Percentiles rank a stretch among this genome's conserved stretches.
Evolutionary conservation across 768 basidiomycete species (phyloP).

Genomic region (Mycena belliarum): DNA sequence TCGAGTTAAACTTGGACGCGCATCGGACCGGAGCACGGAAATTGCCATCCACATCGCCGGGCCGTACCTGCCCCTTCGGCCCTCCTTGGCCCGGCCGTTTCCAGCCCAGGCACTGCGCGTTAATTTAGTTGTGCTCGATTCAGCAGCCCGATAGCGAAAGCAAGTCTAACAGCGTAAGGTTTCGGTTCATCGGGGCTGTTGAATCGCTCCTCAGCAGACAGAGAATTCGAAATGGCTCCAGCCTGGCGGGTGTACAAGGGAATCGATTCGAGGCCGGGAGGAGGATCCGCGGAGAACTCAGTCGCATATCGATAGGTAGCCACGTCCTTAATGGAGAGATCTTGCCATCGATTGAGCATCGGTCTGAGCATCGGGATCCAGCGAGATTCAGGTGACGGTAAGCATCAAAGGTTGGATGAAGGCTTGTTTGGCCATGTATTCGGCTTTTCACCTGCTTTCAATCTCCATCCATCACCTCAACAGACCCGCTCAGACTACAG

Average conservation of each 20-base stretch:
- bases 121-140: background rate
- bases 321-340: background rate
- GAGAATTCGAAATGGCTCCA: too few relatives aligned
- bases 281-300: background rate
- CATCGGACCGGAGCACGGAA: constrained; percentile 14
- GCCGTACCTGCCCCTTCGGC: constrained; percentile 2
- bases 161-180: background rate
- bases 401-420: background rate
- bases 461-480: background rate
- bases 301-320: constrained; percentile 10
- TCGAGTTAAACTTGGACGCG: constrained; percentile 12
- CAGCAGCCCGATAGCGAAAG: background rate
- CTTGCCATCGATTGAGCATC: constrained; percentile 8
- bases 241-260: too few relatives aligned
- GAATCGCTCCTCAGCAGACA: too few relatives aligned
- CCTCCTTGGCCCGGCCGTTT: background rate
- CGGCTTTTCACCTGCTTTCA: background rate
- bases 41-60: constrained; percentile 2
- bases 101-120: background rate
- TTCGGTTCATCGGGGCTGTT: background rate
- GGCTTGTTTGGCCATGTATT: background rate
- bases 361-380: too few relatives aligned
- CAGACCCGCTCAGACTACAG: too few relatives aligned
- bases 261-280: too few relatives aligned
- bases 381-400: too few relatives aligned